Evolutionary conservation across 2,329 filamentous ascomycete genomes (phyloP), one percentile per base, ranked within the genome.

Genomic region (Ascocoryne sarcoides): DNA sequence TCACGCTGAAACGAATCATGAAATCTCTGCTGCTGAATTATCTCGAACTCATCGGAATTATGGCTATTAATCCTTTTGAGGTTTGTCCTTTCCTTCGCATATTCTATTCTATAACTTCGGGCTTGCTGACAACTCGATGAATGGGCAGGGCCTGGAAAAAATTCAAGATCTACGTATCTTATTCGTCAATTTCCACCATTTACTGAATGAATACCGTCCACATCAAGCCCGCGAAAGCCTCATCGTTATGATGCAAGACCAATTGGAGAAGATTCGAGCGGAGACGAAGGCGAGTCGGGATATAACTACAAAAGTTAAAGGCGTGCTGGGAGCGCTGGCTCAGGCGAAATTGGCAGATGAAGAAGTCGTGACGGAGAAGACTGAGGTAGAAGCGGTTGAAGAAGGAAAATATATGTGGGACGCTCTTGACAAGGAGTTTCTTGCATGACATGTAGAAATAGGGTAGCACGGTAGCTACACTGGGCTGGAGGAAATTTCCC

Each of bases 131-230:
- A 26, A 10, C 47, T 14, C 52, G 33, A 52, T 31, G 52, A n/a
- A n/a, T n/a, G n/a, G n/a, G n/a, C n/a, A 82, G 59, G 82, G 79
- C 37, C 68, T 74, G 18, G 71, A 77, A 31, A 94, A 94, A 59
- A 71, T 90, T 33, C 69, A 77, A 32, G 83, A 96, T 60, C 64
- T 98, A 21, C 74, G 83, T 54, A 88, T 82, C 12, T 66, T 96
- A 19, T 82, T 94, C 48, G 80, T 90, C 61, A 96, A 96, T 61
- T 83, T 93, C 56, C 88, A 95, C 63, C 86, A 93, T 56, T 73
- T 95, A 39, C 78, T 96, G 50, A 98, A 98, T 61, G 82, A 94
- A 61, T 96, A 95, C 64, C 75, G 90, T 21, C 89, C 89, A 8
- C 89, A 95, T 60, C 90, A 96, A 65, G 88, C 89, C 17, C 69